A percentile compares a stretch with the other conserved stretches of the same genome.
phyloP scores from a whole-genome alignment of 1,139 yeast genomes.

The Pichia sp. region DNA sequence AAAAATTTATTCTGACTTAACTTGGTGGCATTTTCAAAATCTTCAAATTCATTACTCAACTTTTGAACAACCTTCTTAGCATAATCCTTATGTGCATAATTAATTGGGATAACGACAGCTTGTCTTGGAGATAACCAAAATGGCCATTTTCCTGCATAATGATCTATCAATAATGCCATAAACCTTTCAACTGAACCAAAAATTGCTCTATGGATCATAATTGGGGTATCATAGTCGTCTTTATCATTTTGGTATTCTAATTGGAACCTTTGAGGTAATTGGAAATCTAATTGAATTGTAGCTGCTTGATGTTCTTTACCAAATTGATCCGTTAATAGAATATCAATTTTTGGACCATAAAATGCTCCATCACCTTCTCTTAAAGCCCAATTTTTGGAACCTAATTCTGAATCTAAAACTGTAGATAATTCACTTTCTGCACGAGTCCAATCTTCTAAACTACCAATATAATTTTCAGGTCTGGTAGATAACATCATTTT shows the following conservation, averaged over 20 bases:
- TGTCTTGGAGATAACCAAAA: slow-evolving; percentile 98
- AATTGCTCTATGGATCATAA: slow-evolving; percentile 91
- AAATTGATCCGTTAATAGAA: slow-evolving; percentile 85
- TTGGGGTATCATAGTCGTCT: slow-evolving; percentile 57
- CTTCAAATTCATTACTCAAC: slow-evolving; percentile 42
- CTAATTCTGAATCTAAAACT: slow-evolving; percentile 73
- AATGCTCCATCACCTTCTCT: slow-evolving; percentile 98
- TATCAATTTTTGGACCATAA: slow-evolving; percentile 97
- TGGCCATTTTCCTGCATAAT: slow-evolving; percentile 94
- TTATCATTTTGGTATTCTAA: slow-evolving; percentile 56
- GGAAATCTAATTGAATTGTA: slow-evolving; percentile 96
- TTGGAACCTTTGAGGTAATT: slow-evolving; percentile 86
- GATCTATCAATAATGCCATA: slow-evolving; percentile 84
- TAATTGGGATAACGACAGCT: slow-evolving; percentile 79
- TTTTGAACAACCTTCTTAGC: slow-evolving; percentile 46
- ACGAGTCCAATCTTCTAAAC: slow-evolving; percentile 75
- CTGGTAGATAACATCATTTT: slow-evolving; percentile 89
- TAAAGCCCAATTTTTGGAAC: slow-evolving; percentile 63
- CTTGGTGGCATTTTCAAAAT: slow-evolving; percentile 37
- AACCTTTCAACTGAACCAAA: slow-evolving; percentile 93
- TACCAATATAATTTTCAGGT: slow-evolving; percentile 90
- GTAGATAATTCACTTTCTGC: slow-evolving; percentile 76
- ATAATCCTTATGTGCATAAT: slow-evolving; percentile 42
- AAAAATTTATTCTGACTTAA: slow-evolving; percentile 59
- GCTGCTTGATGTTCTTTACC: slow-evolving; percentile 98